Conservation (phyloP, 352 stramenopile species). For the Phytophthora cactorum region DNA sequence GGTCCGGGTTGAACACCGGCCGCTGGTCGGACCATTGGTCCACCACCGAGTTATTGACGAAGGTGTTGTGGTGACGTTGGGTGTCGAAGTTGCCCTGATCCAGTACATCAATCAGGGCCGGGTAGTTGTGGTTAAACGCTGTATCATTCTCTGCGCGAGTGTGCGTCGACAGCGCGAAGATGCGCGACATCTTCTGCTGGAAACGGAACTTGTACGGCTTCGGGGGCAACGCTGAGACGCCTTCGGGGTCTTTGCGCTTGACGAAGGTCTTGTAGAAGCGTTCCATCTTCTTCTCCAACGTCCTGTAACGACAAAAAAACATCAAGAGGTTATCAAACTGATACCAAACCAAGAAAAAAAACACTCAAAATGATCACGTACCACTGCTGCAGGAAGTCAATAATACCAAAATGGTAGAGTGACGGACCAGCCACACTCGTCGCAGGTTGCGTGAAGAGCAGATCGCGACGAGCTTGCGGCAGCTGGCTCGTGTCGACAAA, state of each 20-base stretch:
- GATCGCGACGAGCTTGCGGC: constrained; percentile 55
- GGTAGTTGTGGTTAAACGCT: constrained; percentile 77
- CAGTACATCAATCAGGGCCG: constrained; percentile 80
- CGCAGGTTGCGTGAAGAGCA: constrained; percentile 81
- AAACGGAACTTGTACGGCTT: constrained; percentile 93
- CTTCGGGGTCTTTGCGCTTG: constrained; percentile 88
- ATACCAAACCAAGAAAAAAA: neutral
- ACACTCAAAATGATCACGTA: constrained; percentile 32
- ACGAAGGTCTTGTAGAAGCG: constrained; percentile 91
- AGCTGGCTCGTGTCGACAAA: constrained; percentile 85
- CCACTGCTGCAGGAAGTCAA: constrained; percentile 93
- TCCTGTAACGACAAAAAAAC: constrained; percentile 49
- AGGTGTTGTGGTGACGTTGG: constrained; percentile 52
- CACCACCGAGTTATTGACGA: constrained; percentile 52
- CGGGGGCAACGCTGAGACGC: constrained; percentile 86
- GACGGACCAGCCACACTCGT: constrained; percentile 88
- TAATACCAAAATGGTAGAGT: constrained; percentile 93
- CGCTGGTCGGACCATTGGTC: constrained; percentile 55
- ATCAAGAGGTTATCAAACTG: constrained; percentile 6
- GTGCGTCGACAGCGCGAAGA: constrained; percentile 81
- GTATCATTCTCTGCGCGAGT: constrained; percentile 65
- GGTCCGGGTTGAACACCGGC: constrained; percentile 53
- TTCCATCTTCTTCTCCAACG: constrained; percentile 91
- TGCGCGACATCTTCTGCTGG: constrained; percentile 91
- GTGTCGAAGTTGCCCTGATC: constrained; percentile 77